Evolutionary conservation across 2,329 filamentous ascomycete species (phyloP), one percentile per base, ranked within the genome.

Genomic region (Alternaria sp.): DNA sequence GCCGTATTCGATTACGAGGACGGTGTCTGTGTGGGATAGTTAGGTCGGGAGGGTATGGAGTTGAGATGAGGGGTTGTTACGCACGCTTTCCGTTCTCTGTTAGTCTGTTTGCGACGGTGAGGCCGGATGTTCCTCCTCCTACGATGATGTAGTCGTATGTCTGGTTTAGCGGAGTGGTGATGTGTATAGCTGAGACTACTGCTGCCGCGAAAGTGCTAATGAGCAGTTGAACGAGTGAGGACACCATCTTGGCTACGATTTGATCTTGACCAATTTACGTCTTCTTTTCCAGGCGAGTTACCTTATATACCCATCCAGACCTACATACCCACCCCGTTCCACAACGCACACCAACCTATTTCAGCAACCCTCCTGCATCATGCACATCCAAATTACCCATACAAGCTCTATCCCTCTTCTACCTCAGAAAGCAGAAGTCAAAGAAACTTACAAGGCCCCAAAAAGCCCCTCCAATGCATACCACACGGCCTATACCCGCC

Each of bases 141-240:
- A 67, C 65, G 25, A 74, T 65, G 21, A 74, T 56, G 26, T 71
- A 74, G 50, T 74, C 70, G 30, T 71, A 70, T 2, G 59, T 65
- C 23, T 52, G 47, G 5, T 65, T 65, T 2, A 58, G 23, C 2
- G 49, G 49, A 3, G 49, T 13, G 6, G 30, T 51, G 49, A 51
- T 13, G 6, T 51, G 47, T 13, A 59, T 15, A 54, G 45, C 46
- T 3, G 32, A 59, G 13, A 44, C 25, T 8, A 19, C 13, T 4
- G 28, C 17, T 7, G 19, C 28, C 4, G 49, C 28, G 7, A 36
- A 3, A 36, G 8, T 9, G 12, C 19, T 17, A 3, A 36, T 1
- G 12, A 51, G 5, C 2, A 51, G 2, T 36, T 36, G 49, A n/a
- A 51, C 5, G 13, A 12, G 36, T 15, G 28, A 36, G 5, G 13